A percentile compares a stretch with the other conserved stretches of the same genome.
Evolutionary conservation across 2,329 filamentous ascomycete genomes (phyloP).

Genomic region (Botryotinia convoluta): DNA sequence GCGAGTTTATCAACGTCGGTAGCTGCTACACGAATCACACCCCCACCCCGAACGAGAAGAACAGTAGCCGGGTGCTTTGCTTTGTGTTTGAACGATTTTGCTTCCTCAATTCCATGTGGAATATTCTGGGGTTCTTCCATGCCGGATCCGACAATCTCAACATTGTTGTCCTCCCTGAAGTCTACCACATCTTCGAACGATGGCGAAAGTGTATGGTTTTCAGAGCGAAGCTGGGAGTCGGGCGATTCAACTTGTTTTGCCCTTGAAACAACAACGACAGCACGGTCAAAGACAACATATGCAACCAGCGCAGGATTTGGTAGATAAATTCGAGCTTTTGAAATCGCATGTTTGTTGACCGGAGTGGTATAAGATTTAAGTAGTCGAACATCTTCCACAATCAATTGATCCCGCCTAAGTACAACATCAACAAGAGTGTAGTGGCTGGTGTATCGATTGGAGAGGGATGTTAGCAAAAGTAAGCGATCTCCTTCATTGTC

Average conservation of each 20-base stretch:
- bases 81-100: conserved; percentile 51
- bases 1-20: conserved; percentile 59
- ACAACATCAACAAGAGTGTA: conserved; percentile 74
- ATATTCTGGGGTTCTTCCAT: conserved; percentile 55
- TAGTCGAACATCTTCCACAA: conserved; percentile 65
- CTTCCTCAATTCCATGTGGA: conserved; percentile 45
- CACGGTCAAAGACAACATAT: conserved; percentile 76
- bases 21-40: conserved; percentile 58
- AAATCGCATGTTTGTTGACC: conserved; percentile 39
- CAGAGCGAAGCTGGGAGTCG: conserved; percentile 70
- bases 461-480: conserved; percentile 59
- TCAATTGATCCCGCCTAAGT: conserved; percentile 52
- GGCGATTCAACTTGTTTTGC: conserved; percentile 65
- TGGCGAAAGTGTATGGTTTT: conserved; percentile 60
- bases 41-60: conserved; percentile 61
- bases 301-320: conserved; percentile 77
- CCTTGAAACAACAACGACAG: conserved; percentile 75
- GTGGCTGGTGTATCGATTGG: conserved; percentile 52
- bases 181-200: conserved; percentile 86
- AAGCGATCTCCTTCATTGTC: conserved; percentile 55
- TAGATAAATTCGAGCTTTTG: conserved; percentile 68
- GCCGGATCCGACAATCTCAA: conserved; percentile 63
- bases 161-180: conserved; percentile 63
- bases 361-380: conserved; percentile 63
- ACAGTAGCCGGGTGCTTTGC: conserved; percentile 62